Percentiles rank a stretch among this genome's conserved stretches.
Conservation (phyloP, 2,329 filamentous ascomycete genomes). For the Drechmeria coniospora region DNA sequence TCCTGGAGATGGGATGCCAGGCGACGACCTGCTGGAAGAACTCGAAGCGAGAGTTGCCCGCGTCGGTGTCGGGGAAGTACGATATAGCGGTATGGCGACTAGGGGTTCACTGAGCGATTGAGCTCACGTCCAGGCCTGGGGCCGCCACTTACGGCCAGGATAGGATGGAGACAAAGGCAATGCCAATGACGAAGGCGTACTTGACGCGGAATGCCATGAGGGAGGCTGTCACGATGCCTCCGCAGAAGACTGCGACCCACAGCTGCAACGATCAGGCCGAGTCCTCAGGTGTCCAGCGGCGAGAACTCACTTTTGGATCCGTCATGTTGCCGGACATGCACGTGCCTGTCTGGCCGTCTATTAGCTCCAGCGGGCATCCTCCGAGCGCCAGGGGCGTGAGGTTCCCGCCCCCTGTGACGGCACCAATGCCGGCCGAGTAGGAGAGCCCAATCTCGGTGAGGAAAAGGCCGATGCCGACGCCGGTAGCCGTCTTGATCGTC, state of each 20-base stretch:
- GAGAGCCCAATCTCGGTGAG: conserved; percentile 52
- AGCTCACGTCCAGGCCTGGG: too few relatives aligned
- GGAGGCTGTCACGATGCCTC: conserved; percentile 63
- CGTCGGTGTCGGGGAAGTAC: conserved; percentile 51
- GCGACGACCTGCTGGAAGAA: conserved; percentile 61
- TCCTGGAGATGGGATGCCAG: conserved; percentile 54
- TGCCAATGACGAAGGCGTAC: conserved; percentile 59
- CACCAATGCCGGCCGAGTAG: conserved; percentile 69
- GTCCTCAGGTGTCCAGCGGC: neutral
- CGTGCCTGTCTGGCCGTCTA: conserved; percentile 29
- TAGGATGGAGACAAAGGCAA: conserved; percentile 54
- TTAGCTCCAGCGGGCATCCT: conserved; percentile 48
- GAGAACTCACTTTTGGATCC: conserved; percentile 45
- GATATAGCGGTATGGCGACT: conserved; percentile 53
- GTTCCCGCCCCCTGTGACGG: conserved; percentile 51
- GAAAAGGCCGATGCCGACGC: conserved; percentile 50
- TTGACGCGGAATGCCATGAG: conserved; percentile 69
- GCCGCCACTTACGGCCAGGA: conserved; percentile 60
- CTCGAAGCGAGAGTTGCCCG: conserved; percentile 49
- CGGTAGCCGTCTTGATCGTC: conserved; percentile 50
- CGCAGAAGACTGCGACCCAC: conserved; percentile 75
- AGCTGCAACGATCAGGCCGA: conserved; percentile 27
- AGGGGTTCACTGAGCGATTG: neutral
- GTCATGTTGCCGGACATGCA: conserved; percentile 54
- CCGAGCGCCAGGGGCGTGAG: conserved; percentile 62